These are phyloP conservation scores for Psophocarpus tetragonolobus DNA, from an alignment of 306 rosid genomes.

Conservation along the genomic window DNA sequence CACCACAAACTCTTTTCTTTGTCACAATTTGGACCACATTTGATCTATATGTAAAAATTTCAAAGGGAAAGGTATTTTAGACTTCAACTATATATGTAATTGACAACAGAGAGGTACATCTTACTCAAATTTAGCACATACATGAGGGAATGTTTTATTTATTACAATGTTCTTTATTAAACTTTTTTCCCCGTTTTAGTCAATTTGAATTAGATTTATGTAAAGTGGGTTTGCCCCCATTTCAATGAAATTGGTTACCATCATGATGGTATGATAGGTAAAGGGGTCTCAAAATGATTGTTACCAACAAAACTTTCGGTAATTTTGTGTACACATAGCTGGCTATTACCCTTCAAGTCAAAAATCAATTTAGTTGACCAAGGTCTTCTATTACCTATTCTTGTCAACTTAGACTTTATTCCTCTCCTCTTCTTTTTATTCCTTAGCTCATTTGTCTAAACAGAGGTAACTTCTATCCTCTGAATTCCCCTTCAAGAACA, in stretches of 20 bases:
- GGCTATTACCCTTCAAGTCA: conserved; percentile 9
- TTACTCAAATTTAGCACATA: conserved; percentile 41
- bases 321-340: neutral
- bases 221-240: conserved; percentile 18
- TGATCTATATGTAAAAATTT: neutral
- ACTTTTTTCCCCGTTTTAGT: conserved; percentile 35
- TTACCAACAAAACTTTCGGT: neutral
- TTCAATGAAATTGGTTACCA: conserved; percentile 36
- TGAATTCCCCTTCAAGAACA: neutral
- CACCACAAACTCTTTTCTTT: conserved; percentile 23
- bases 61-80: neutral
- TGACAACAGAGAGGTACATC: conserved; percentile 23
- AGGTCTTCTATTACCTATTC: conserved; percentile 11
- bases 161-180: conserved; percentile 26
- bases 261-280: conserved; percentile 40
- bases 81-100: conserved; percentile 11
- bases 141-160: conserved; percentile 40
- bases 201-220: conserved; percentile 21
- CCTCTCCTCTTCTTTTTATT: neutral
- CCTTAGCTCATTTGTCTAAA: neutral
- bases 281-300: conserved; percentile 27
- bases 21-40: conserved; percentile 43
- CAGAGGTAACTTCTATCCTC: neutral
- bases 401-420: neutral
- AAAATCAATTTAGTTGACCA: conserved; percentile 32